Percentiles rank a stretch among this genome's conserved stretches.
phyloP scores from a whole-genome alignment of 176 grass and related monocot species.

The Zoysia japonica region DNA sequence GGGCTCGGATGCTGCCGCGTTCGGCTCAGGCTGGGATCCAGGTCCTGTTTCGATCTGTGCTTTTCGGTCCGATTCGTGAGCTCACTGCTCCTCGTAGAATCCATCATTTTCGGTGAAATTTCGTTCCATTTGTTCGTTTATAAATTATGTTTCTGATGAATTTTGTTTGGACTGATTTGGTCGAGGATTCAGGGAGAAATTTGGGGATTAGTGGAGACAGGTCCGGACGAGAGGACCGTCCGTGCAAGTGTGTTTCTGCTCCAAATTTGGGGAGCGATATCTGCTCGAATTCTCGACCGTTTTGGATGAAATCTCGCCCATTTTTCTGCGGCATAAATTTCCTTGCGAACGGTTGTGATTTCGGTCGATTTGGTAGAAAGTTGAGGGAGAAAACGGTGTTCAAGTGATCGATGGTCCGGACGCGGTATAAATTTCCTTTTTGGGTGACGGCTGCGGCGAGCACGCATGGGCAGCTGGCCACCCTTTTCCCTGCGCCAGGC shows the following conservation, averaged over 20 bases:
- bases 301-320: not conserved
- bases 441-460: conserved; percentile 21
- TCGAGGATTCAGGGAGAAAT: conserved; percentile 25
- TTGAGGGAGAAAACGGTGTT: conserved; percentile 9
- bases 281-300: not conserved
- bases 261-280: conserved; percentile 19
- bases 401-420: not conserved
- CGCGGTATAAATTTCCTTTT: not conserved
- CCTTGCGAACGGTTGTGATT: conserved; percentile 27
- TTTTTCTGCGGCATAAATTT: not conserved
- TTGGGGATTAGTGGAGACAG: not conserved
- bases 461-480: not conserved
- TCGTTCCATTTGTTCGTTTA: accelerated
- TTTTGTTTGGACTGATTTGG: not conserved
- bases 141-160: conserved; percentile 35
- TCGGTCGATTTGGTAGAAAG: conserved; percentile 7
- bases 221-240: not conserved
- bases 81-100: conserved; percentile 5
- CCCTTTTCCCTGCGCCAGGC: not conserved
- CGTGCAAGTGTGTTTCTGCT: conserved; percentile 60
- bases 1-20: conserved; percentile 15
- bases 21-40: not conserved
- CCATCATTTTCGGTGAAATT: not conserved
- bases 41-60: conserved; percentile 45
- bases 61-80: conserved; percentile 46